A percentile compares a stretch with the other conserved stretches of the same genome.
These are phyloP conservation scores for Penicillium atrosanguineum DNA, from an alignment of 495 filamentous ascomycete genomes.

Conservation along the genomic window DNA sequence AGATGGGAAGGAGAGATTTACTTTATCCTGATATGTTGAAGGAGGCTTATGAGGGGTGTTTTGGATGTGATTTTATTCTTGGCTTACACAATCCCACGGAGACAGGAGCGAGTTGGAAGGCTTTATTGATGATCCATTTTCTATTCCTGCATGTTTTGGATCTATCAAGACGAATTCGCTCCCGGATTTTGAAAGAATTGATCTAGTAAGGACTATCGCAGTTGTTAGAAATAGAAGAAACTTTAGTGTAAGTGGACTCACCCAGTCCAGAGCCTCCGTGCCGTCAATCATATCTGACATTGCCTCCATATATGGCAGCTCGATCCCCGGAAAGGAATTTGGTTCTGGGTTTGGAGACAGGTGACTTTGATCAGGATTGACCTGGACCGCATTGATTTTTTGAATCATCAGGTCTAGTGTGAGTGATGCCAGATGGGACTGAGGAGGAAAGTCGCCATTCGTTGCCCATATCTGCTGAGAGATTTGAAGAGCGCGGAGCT, in stretches of 20 bases:
- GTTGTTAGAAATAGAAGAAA: not conserved
- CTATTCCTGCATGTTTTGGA: not conserved
- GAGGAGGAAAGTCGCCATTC: constrained; percentile 3
- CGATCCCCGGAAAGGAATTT: not conserved
- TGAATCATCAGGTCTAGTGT: constrained; percentile 23
- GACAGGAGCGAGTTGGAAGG: not conserved
- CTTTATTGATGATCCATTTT: not conserved
- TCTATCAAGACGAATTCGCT: not conserved
- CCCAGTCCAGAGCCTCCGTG: constrained; percentile 38
- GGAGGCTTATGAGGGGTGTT: too few species aligned
- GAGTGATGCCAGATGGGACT: constrained; percentile 16
- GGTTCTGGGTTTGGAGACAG: not conserved
- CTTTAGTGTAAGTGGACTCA: constrained; percentile 3
- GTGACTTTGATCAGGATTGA: not conserved
- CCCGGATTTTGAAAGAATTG: constrained; percentile 9
- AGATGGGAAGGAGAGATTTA: not conserved
- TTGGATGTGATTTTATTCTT: not conserved
- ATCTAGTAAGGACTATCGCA: constrained; percentile 3
- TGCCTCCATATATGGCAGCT: constrained; percentile 22
- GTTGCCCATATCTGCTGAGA: constrained; percentile 33
- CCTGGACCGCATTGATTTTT: constrained; percentile 13
- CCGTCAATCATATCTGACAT: constrained; percentile 34
- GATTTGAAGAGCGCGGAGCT: constrained; percentile 28
- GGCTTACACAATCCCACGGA: not conserved
- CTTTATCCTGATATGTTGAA: not conserved